Evolutionary conservation across 140 eudicot species (phyloP), one percentile per base, ranked within the genome.

Genomic region (Erigeron philadelphicus): DNA sequence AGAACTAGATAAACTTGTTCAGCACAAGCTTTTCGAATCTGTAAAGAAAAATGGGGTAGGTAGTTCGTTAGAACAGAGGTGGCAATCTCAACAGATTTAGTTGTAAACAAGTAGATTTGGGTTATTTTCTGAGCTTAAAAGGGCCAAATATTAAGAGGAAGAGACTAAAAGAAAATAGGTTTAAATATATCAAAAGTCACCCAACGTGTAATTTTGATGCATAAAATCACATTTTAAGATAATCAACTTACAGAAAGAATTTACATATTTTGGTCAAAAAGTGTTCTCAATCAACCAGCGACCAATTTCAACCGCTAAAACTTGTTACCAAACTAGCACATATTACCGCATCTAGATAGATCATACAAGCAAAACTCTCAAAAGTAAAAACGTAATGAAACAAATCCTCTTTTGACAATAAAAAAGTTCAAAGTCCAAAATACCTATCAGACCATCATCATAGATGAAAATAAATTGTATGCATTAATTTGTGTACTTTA

Each of bases 1-100:
- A 93, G 97, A 47, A 93, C 97, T 11, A 93, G 85, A 78, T 89
- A 89, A 16, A 93, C 90, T 87, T 93, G 97, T 71, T 93, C 99
- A 13, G 99, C 97, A 72, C 91, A 77, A 71, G 86, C 84, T 80
- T 93, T 93, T 48, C 99, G 90, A 18, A 93, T 89, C 99, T 93
- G 83, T 17, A 3, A 41, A 49, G 18, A 8, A 62, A 64, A 66
- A 63, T 7, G 44, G 59, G 23, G 6, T 55, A 58, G 3, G 6
- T 66, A 67, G 35, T 38, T 67, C 54, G 58, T 9, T 10, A 59
- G 67, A n/a, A 63, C 19, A 35, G 8, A 56, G 61, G 10, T n/a
- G 62, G 19, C 13, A 15, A 0, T 55, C 38, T 31, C 38, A 31
- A 31, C 38, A 3, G 38, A 1, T 1, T 31, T 31, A 0, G 5